Evolutionary conservation across 768 basidiomycete species (phyloP).

Genomic region (Hortiboletus campestris): DNA sequence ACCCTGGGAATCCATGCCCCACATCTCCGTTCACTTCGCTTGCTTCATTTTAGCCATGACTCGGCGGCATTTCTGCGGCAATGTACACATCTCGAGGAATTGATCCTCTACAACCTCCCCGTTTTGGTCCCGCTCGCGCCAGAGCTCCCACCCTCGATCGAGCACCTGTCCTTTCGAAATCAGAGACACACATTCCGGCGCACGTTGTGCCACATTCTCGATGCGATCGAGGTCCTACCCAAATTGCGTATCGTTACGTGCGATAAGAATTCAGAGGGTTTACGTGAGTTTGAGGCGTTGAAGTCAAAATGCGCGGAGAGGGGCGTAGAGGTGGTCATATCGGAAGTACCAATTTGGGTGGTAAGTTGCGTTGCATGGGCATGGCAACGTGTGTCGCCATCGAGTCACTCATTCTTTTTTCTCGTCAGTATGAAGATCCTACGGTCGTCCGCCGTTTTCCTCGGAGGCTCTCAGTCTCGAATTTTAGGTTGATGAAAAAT

Average conservation of each 20-base stretch:
- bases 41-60: slow-evolving; percentile 35
- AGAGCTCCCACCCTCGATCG: slow-evolving; percentile 36
- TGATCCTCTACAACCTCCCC: slow-evolving; percentile 39
- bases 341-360: slow-evolving; percentile 33
- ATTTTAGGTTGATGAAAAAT: slow-evolving; percentile 35
- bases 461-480: slow-evolving; percentile 34
- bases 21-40: slow-evolving; percentile 42
- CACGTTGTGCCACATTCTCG: slow-evolving; percentile 30
- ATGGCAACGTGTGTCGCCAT: neutral
- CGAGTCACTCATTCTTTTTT: neutral
- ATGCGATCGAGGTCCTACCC: slow-evolving; percentile 33
- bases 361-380: slow-evolving; percentile 27
- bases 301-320: slow-evolving; percentile 29
- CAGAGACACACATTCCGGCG: slow-evolving; percentile 18
- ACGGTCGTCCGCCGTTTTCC: slow-evolving; percentile 34
- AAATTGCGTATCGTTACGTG: slow-evolving; percentile 38
- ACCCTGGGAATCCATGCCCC: slow-evolving; percentile 32
- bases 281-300: slow-evolving; percentile 26
- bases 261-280: slow-evolving; percentile 21
- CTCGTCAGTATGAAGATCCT: slow-evolving; percentile 37
- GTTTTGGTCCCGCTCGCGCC: slow-evolving; percentile 30
- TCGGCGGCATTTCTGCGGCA: slow-evolving; percentile 34
- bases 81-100: slow-evolving; percentile 41
- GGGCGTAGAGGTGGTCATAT: slow-evolving; percentile 28
- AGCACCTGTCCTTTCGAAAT: slow-evolving; percentile 41